Base-by-base conservation (phyloP, 495 filamentous ascomycete species). In the Podospora pseudoanserina region DNA sequence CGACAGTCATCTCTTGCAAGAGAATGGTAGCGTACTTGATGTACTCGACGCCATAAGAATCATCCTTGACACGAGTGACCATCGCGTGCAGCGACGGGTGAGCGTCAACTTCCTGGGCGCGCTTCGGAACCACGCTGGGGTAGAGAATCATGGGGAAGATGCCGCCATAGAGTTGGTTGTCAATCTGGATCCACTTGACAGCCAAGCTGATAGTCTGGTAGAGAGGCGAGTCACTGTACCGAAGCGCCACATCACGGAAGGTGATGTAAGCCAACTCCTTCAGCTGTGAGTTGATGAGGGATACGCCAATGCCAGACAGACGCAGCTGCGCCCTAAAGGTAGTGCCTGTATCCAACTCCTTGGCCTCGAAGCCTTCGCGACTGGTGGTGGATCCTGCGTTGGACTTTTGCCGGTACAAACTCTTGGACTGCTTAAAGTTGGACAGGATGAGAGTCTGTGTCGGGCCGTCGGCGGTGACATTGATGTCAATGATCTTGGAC, bases 151-250 rank as follows among this genome's bases (percentile, higher is more conserved):
- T 96, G 0, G 95, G 95, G 84, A 99, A 99, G 70, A 99, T 93
- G 16, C 95, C 95, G 56, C 95, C 95, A 75, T 98, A 99, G 27
- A 99, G 89, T 75, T 99, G 95, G 74, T 99, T 99, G 81, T 99
- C 95, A 74, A 99, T 94, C 78, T 99, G 95, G 61, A 99, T 93
- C 95, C 95, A 99, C 78, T 97, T 98, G 77, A 97, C 90, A 0
- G 91, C 90, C 11, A 92, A 84, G 60, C 90, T 92, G 67, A 97
- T 78, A 5, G 92, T 97, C 79, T 98, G 95, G 75, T 95, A 97
- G 15, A 97, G 81, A 30, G 86, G 82, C n/a, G 96, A 97, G 75
- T 98, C 95, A 65, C 87, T 91, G 75, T 92, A 96, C 70, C 94
- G 94, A 71, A 98, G 82, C 73, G 95, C 89, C 63, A 99, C 91